A percentile compares a stretch with the other conserved stretches of the same genome.
These are phyloP conservation scores for Emericellopsis atlantica DNA, from an alignment of 2,329 filamentous ascomycete genomes.

Conservation along the genomic window DNA sequence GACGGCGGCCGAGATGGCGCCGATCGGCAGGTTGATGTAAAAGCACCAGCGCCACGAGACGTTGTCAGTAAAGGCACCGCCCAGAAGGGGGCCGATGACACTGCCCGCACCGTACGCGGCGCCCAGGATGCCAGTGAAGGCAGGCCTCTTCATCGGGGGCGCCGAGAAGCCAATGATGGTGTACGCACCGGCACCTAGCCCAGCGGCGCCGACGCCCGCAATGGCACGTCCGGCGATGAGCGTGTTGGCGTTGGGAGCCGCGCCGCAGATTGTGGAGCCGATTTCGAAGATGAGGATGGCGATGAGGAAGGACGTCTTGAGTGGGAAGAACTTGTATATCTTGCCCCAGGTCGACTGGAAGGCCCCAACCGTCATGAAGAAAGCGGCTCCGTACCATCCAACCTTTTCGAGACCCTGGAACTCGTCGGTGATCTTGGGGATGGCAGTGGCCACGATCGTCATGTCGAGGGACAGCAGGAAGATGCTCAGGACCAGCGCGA, in stretches of 20 bases:
- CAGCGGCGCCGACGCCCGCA: constrained; percentile 31
- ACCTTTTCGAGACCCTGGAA: constrained; percentile 38
- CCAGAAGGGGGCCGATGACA: constrained; percentile 12
- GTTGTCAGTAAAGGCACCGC: constrained; percentile 13
- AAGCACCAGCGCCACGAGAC: constrained; percentile 16
- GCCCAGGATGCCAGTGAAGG: constrained; percentile 12
- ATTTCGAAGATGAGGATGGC: constrained; percentile 40
- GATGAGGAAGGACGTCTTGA: constrained; percentile 34
- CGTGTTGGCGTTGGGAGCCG: constrained; percentile 30
- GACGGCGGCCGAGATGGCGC: constrained; percentile 11
- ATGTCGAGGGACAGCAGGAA: constrained; percentile 37
- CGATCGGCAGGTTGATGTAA: constrained; percentile 19
- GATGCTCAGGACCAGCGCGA: constrained; percentile 31
- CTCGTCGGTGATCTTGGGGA: constrained; percentile 41
- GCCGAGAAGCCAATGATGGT: constrained; percentile 28
- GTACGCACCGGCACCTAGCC: constrained; percentile 27
- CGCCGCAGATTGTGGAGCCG: constrained; percentile 36
- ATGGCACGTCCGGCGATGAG: constrained; percentile 40
- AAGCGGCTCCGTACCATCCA: constrained; percentile 47
- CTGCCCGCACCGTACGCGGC: constrained; percentile 11
- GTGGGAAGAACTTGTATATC: constrained; percentile 36
- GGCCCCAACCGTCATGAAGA: constrained; percentile 33
- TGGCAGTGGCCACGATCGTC: constrained; percentile 44
- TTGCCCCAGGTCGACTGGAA: constrained; percentile 35
- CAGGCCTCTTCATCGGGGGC: constrained; percentile 9